These are phyloP conservation scores for Pyrenochaeta sp. DNA, from an alignment of 2,329 filamentous ascomycete species.

Conservation along the genomic window DNA sequence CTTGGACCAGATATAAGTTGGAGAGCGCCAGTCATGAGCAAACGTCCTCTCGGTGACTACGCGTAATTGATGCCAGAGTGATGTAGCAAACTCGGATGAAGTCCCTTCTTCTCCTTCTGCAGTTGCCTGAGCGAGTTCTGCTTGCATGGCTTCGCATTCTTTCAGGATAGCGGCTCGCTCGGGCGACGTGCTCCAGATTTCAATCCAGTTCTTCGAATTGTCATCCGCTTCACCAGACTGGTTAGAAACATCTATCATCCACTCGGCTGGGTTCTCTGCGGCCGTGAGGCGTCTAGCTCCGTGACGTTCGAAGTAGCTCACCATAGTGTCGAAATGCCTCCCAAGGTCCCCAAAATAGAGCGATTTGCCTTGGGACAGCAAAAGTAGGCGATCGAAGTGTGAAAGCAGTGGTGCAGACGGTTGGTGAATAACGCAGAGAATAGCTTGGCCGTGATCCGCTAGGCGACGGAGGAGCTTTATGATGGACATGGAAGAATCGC, in stretches of 20 bases:
- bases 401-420: constrained; percentile 72
- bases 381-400: constrained; percentile 66
- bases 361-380: constrained; percentile 66
- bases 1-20: constrained; percentile 85
- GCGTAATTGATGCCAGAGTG: constrained; percentile 70
- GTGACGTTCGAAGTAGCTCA: constrained; percentile 57
- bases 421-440: constrained; percentile 83
- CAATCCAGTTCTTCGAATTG: constrained; percentile 1
- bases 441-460: constrained; percentile 65
- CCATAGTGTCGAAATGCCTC: constrained; percentile 70
- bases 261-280: constrained; percentile 67
- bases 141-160: constrained; percentile 33
- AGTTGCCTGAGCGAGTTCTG: constrained; percentile 46
- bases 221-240: constrained; percentile 22
- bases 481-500: constrained; percentile 3
- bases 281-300: constrained; percentile 61
- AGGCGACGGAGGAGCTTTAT: constrained; percentile 1
- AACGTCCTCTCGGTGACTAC: constrained; percentile 59
- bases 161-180: constrained; percentile 1
- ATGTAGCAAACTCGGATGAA: constrained; percentile 70
- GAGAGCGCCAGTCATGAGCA: constrained; percentile 71
- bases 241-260: constrained; percentile 79
- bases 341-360: constrained; percentile 77
- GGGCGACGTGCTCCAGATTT: constrained; percentile 8
- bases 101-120: background rate